Evolutionary conservation across 225 moss, liverwort and hornwort species (phyloP).

Genomic region (Neckera pumila): DNA sequence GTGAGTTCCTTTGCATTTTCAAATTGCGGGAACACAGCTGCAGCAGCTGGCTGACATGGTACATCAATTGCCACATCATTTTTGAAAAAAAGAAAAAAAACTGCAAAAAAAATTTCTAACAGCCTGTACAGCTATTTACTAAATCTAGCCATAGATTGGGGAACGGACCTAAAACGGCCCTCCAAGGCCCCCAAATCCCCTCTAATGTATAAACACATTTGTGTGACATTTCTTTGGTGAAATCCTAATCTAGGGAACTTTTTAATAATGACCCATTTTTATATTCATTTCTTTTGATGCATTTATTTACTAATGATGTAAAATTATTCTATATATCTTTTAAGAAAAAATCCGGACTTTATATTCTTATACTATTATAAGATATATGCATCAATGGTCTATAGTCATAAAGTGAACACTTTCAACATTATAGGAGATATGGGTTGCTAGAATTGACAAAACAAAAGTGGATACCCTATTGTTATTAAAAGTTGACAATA

Average conservation of each 20-base stretch:
- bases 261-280: fast-evolving
- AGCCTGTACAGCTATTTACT: too few species aligned
- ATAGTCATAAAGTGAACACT: neutral
- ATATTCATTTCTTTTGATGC: neutral
- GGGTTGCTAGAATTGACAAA: neutral
- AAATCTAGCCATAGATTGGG: too few species aligned
- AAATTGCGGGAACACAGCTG: too few species aligned
- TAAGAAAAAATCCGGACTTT: fast-evolving
- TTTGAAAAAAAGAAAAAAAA: too few species aligned
- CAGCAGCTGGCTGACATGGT: too few species aligned
- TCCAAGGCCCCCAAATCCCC: too few species aligned
- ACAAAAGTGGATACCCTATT: neutral
- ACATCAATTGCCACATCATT: too few species aligned
- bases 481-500: neutral
- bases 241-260: fast-evolving
- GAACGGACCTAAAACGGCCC: too few species aligned
- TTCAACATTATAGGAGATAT: too few species aligned
- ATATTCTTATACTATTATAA: neutral
- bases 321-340: neutral
- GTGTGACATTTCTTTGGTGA: neutral
- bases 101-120: too few species aligned
- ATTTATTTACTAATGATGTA: neutral
- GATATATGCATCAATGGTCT: fast-evolving
- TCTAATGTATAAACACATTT: too few species aligned
- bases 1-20: too few species aligned